Percentiles rank a stretch among this genome's conserved stretches.
phyloP scores from a whole-genome alignment of 2,329 filamentous ascomycete species.

The Venturia aucupariae region DNA sequence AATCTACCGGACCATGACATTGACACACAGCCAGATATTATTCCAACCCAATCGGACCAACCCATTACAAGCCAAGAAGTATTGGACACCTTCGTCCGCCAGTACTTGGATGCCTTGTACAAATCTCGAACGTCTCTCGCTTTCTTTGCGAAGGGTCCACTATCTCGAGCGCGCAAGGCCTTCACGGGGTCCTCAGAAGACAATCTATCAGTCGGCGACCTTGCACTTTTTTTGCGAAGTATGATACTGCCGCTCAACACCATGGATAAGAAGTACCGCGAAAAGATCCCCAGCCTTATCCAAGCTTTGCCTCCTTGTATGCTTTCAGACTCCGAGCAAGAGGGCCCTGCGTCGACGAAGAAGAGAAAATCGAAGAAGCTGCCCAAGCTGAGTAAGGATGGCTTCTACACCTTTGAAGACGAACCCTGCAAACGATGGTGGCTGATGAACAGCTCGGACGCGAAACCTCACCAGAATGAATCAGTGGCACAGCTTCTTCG shows the following conservation, averaged over 20 bases:
- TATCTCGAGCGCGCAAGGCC: conserved; percentile 63
- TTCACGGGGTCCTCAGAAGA: conserved; percentile 42
- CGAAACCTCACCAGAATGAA: conserved; percentile 12
- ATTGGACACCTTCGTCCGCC: conserved; percentile 42
- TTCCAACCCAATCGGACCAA: conserved; percentile 16
- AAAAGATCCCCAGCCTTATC: conserved; percentile 56
- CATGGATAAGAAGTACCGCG: conserved; percentile 73
- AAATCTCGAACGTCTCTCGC: conserved; percentile 60
- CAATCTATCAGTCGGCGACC: conserved; percentile 47
- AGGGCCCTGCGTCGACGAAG: conserved; percentile 27
- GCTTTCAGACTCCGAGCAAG: conserved; percentile 34
- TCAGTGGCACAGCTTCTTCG: conserved; percentile 46
- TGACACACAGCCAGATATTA: neutral
- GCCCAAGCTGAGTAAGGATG: conserved; percentile 56
- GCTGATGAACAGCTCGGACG: conserved; percentile 37
- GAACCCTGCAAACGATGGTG: conserved; percentile 62
- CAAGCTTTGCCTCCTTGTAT: conserved; percentile 43
- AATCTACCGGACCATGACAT: neutral
- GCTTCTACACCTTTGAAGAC: conserved; percentile 59
- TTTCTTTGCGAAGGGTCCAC: conserved; percentile 74
- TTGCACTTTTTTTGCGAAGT: conserved; percentile 59
- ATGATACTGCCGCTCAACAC: conserved; percentile 57
- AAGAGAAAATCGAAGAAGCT: conserved; percentile 48
- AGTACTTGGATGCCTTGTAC: conserved; percentile 39
- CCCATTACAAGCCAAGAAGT: conserved; percentile 24